phyloP scores from a whole-genome alignment of 2,329 filamentous ascomycete species.

The Clonostachys rosea region DNA sequence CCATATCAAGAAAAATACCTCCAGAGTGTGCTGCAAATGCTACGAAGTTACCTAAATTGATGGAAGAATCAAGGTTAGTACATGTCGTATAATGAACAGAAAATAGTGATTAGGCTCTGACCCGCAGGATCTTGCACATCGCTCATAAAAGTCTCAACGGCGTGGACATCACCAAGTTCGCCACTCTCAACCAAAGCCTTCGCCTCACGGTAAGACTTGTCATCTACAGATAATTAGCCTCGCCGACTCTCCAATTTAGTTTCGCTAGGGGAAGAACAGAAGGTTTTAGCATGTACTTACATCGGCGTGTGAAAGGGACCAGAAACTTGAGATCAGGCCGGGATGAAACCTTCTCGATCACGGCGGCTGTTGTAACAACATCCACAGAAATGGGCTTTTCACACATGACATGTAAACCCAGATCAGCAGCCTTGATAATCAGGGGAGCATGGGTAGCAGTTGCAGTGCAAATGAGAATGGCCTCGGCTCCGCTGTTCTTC shows the following conservation, averaged over 20 bases:
- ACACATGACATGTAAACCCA: not conserved
- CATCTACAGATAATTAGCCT: not conserved
- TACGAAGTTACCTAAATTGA: not conserved
- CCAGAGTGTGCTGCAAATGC: not conserved
- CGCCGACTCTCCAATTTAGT: too few relatives aligned
- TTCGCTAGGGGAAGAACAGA: too few relatives aligned
- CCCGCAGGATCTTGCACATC: not conserved
- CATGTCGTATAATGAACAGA: too few relatives aligned
- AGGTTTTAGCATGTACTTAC: not conserved
- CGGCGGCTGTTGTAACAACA: not conserved
- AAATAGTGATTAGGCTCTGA: not conserved
- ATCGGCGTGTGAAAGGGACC: not conserved
- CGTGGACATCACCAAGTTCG: not conserved
- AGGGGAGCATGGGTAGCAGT: not conserved
- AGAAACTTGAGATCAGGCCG: not conserved
- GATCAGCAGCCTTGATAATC: not conserved
- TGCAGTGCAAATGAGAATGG: not conserved
- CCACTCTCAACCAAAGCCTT: not conserved
- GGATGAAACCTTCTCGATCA: not conserved
- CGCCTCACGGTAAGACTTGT: not conserved
- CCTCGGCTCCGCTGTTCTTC: not conserved
- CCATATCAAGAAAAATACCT: not conserved
- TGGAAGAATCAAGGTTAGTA: not conserved
- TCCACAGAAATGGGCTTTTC: not conserved
- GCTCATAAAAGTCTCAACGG: not conserved